These are phyloP conservation scores for Papiliotrema fonsecae DNA, from an alignment of 1,284 basidiomycete species.

Conservation along the genomic window DNA sequence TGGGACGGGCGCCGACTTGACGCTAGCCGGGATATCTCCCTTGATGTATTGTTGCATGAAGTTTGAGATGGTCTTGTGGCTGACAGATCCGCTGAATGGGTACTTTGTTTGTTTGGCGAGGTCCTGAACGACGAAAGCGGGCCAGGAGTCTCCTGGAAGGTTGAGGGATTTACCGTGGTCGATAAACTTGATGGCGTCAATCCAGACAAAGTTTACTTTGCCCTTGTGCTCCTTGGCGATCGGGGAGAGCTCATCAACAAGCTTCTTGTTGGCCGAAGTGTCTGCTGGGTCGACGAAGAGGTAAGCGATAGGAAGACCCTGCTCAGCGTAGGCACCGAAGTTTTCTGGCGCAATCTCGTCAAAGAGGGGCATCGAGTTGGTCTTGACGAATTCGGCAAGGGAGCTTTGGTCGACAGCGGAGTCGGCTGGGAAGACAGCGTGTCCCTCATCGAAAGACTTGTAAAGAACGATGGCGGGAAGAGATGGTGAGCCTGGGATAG, in stretches of 20 bases:
- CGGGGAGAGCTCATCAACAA: conserved; percentile 67
- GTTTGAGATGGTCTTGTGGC: conserved; percentile 53
- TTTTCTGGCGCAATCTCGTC: conserved; percentile 95
- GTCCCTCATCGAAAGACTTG: conserved; percentile 86
- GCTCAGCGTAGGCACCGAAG: conserved; percentile 78
- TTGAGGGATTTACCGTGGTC: conserved; percentile 96
- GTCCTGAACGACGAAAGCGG: conserved; percentile 90
- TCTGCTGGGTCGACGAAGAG: conserved; percentile 82
- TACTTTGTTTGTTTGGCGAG: conserved; percentile 80
- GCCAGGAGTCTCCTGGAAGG: conserved; percentile 75
- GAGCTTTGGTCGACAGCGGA: conserved; percentile 57
- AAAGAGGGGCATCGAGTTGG: conserved; percentile 80
- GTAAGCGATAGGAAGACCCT: conserved; percentile 86
- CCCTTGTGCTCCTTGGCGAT: conserved; percentile 76
- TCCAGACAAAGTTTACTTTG: conserved; percentile 96
- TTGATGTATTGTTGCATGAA: conserved; percentile 65
- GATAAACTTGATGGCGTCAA: conserved; percentile 89
- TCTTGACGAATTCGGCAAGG: conserved; percentile 71
- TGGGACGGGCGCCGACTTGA: conserved; percentile 90
- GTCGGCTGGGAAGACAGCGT: conserved; percentile 63
- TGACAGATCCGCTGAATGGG: conserved; percentile 61
- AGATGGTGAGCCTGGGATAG: conserved; percentile 63
- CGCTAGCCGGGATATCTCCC: conserved; percentile 71
- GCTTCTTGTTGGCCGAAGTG: conserved; percentile 55
- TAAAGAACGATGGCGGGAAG: conserved; percentile 85